A percentile compares a stretch with the other conserved stretches of the same genome.
Evolutionary conservation across 2,329 filamentous ascomycete species (phyloP).

Genomic region (Capronia americana): DNA sequence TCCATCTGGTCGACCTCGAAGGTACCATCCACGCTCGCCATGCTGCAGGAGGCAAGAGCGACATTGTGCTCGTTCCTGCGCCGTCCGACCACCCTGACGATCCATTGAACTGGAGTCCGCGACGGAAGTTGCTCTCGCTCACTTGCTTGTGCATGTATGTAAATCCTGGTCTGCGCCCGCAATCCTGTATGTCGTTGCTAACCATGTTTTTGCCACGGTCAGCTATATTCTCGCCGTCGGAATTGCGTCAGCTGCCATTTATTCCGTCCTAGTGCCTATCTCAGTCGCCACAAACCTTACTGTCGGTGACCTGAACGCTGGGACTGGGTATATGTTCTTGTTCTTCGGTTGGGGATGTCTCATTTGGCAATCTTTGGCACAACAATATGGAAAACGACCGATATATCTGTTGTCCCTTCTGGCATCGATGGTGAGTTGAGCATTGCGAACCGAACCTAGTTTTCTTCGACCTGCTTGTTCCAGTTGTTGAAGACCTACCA

Average conservation of each 20-base stretch:
- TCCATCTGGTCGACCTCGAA: slow-evolving; percentile 46
- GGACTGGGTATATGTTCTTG: slow-evolving; percentile 52
- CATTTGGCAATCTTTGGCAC: slow-evolving; percentile 56
- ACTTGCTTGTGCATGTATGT: slow-evolving; percentile 44
- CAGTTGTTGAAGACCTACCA: no score
- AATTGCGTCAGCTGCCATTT: slow-evolving; percentile 44
- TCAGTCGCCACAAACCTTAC: slow-evolving; percentile 52
- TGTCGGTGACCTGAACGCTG: slow-evolving; percentile 53
- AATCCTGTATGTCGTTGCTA: slow-evolving; percentile 15
- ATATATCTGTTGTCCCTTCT: slow-evolving; percentile 42
- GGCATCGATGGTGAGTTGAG: slow-evolving; percentile 31
- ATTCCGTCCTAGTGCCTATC: slow-evolving; percentile 47
- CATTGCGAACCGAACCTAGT: background rate
- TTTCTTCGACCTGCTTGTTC: slow-evolving; percentile 31
- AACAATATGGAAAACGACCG: slow-evolving; percentile 50
- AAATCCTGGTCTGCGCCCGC: slow-evolving; percentile 45
- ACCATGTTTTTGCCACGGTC: slow-evolving; percentile 32
- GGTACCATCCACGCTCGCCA: slow-evolving; percentile 37
- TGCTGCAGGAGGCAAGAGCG: slow-evolving; percentile 33
- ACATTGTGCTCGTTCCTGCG: slow-evolving; percentile 45
- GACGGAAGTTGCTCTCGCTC: slow-evolving; percentile 45
- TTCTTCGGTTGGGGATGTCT: slow-evolving; percentile 52
- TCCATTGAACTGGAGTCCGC: slow-evolving; percentile 47
- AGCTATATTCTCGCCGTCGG: slow-evolving; percentile 48
- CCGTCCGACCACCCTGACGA: slow-evolving; percentile 50